A percentile compares a stretch with the other conserved stretches of the same genome.
Evolutionary conservation across 441 rosid genomes (phyloP).

Genomic region (Manihot esculenta): DNA sequence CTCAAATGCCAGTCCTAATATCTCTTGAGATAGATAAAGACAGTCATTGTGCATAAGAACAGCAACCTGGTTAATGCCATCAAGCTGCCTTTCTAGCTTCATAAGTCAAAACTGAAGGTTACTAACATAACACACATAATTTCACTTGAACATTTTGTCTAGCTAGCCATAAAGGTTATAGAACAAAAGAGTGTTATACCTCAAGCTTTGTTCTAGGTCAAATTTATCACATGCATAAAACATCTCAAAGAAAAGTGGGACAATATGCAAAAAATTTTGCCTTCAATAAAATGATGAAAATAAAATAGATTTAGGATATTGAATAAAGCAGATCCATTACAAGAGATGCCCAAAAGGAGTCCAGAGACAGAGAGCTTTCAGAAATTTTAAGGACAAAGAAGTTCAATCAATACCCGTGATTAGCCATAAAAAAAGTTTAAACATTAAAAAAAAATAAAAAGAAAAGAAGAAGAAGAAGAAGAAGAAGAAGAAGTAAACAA

Average conservation of each 20-base stretch:
- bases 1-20: constrained; percentile 93
- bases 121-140: constrained; percentile 12
- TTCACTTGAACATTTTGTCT: background rate
- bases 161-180: constrained; percentile 7
- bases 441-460: too few species aligned
- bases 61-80: constrained; percentile 88
- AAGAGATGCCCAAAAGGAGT: background rate
- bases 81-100: constrained; percentile 97
- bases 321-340: background rate
- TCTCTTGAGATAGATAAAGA: constrained; percentile 76
- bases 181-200: constrained; percentile 14
- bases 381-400: background rate
- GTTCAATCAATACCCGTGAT: background rate
- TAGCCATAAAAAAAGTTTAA: too few species aligned
- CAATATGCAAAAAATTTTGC: background rate
- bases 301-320: background rate
- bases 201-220: constrained; percentile 4
- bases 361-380: background rate
- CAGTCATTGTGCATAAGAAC: constrained; percentile 93
- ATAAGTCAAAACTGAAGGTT: constrained; percentile 38
- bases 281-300: background rate
- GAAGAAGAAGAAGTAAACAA: too few species aligned
- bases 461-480: too few species aligned
- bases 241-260: background rate
- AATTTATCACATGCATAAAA: background rate